A percentile compares a stretch with the other conserved stretches of the same genome.
These are phyloP conservation scores for Mycena rosella DNA, from an alignment of 768 basidiomycete species.

Conservation along the genomic window DNA sequence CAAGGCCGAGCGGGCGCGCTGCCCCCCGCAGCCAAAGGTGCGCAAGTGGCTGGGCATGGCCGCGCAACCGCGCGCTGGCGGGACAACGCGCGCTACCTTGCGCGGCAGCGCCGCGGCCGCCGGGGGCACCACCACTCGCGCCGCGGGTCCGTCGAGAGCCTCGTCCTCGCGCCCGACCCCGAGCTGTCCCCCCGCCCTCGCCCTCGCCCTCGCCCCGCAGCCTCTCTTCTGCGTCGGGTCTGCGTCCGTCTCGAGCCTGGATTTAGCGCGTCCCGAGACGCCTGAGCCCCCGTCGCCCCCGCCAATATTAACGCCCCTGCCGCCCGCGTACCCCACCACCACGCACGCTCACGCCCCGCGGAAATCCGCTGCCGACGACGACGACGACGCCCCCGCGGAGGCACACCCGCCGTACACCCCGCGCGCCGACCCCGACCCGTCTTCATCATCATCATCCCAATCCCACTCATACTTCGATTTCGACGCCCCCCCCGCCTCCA, in stretches of 20 bases:
- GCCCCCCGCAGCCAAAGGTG: conserved; percentile 54
- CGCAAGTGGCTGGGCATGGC: conserved; percentile 74
- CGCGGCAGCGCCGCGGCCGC: conserved; percentile 68
- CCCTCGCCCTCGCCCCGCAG: neutral
- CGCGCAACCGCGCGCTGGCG: conserved; percentile 78
- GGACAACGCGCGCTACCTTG: conserved; percentile 69
- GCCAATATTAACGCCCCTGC: neutral
- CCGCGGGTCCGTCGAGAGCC: conserved; percentile 42
- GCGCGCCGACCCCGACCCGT: neutral
- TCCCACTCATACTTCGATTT: conserved; percentile 31
- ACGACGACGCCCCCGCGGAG: neutral
- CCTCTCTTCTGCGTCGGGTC: neutral
- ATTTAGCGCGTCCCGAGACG: neutral
- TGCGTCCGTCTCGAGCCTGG: no score
- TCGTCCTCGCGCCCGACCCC: conserved; percentile 37
- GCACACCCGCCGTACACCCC: conserved; percentile 28
- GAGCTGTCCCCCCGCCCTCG: neutral
- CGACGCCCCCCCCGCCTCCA: conserved; percentile 29
- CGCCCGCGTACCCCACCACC: conserved; percentile 20
- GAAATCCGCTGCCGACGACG: neutral
- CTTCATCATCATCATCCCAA: neutral
- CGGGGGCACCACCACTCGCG: conserved; percentile 37
- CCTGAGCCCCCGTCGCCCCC: neutral
- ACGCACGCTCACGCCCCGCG: neutral
- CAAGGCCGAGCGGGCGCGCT: conserved; percentile 31